These are phyloP conservation scores for Wickerhamomyces bovis DNA, from an alignment of 805 yeast genomes.

Conservation along the genomic window DNA sequence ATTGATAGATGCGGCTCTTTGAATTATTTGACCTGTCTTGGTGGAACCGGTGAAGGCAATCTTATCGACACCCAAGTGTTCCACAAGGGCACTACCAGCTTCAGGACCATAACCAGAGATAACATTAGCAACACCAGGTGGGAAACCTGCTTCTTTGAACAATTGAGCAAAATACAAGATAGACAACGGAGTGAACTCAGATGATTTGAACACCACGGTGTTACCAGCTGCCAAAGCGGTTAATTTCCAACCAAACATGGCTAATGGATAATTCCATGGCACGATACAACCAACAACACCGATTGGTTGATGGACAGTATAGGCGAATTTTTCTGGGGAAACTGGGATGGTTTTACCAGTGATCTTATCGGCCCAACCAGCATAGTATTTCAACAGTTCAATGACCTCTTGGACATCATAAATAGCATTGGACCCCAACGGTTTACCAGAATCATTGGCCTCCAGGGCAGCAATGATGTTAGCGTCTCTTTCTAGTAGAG, in stretches of 20 bases:
- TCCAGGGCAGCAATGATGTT: slow-evolving; percentile 51
- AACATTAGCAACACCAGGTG: slow-evolving; percentile 45
- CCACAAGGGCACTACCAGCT: slow-evolving; percentile 41
- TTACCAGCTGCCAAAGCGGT: slow-evolving; percentile 44
- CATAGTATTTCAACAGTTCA: slow-evolving; percentile 55
- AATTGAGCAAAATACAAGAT: slow-evolving; percentile 37
- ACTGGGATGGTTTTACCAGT: slow-evolving; percentile 60
- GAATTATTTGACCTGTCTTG: slow-evolving; percentile 39
- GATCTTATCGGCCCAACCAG: slow-evolving; percentile 72
- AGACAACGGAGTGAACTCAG: slow-evolving; percentile 45
- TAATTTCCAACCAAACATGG: slow-evolving; percentile 46
- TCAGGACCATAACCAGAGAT: slow-evolving; percentile 38
- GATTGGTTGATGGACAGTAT: slow-evolving; percentile 47
- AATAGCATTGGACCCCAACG: slow-evolving; percentile 44
- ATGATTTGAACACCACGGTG: slow-evolving; percentile 41
- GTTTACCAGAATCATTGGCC: slow-evolving; percentile 56
- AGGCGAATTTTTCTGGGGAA: slow-evolving; percentile 46
- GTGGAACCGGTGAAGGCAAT: slow-evolving; percentile 55
- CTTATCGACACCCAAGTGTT: slow-evolving; percentile 40
- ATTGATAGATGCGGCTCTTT: slow-evolving; percentile 35
- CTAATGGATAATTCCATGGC: slow-evolving; percentile 48
- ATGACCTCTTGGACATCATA: slow-evolving; percentile 55
- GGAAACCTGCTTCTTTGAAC: slow-evolving; percentile 40
- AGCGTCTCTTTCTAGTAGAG: slow-evolving; percentile 40
- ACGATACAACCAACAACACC: slow-evolving; percentile 49